Percentiles rank a stretch among this genome's conserved stretches.
phyloP scores from a whole-genome alignment of 2,329 filamentous ascomycete species.

The Colletotrichum tofieldiae region DNA sequence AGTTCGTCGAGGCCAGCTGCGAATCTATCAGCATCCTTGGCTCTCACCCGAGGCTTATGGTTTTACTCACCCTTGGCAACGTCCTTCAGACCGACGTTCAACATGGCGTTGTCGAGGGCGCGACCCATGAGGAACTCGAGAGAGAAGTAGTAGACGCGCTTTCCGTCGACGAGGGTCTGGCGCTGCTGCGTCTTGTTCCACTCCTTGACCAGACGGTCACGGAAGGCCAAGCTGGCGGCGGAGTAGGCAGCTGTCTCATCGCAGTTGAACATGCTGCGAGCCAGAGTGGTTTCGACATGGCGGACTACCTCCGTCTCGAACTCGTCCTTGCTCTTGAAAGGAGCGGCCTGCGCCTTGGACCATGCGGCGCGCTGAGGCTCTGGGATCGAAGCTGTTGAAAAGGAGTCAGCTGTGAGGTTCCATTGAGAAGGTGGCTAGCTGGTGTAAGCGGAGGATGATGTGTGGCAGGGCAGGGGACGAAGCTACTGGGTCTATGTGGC shows the following conservation, averaged over 20 bases:
- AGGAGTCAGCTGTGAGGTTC: slow-evolving; percentile 17
- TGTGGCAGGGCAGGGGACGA: slow-evolving; percentile 12
- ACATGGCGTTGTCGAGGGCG: slow-evolving; percentile 97
- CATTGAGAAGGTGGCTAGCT: slow-evolving; percentile 17
- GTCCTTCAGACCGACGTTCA: slow-evolving; percentile 93
- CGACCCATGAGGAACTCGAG: slow-evolving; percentile 98
- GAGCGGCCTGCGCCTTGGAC: slow-evolving; percentile 74
- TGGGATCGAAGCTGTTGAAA: slow-evolving; percentile 78
- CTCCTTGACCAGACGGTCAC: slow-evolving; percentile 92
- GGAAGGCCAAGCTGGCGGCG: slow-evolving; percentile 91
- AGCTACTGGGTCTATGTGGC: slow-evolving; percentile 35
- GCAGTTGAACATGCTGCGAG: slow-evolving; percentile 97
- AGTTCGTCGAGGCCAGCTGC: slow-evolving; percentile 88
- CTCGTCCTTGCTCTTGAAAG: slow-evolving; percentile 84
- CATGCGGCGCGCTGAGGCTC: slow-evolving; percentile 89
- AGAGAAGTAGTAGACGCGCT: slow-evolving; percentile 97
- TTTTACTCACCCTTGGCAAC: slow-evolving; percentile 78
- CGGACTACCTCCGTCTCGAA: slow-evolving; percentile 91
- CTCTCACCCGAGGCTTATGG: not conserved
- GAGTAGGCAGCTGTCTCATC: slow-evolving; percentile 95
- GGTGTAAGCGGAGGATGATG: slow-evolving; percentile 13
- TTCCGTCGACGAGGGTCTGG: slow-evolving; percentile 91
- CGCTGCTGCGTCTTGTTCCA: slow-evolving; percentile 99
- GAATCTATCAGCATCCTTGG: slow-evolving; percentile 40
- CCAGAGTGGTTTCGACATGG: slow-evolving; percentile 96